Evolutionary conservation across 1,284 basidiomycete species (phyloP), one percentile per base, ranked within the genome.

Genomic region (Nidula niveotomentosa): DNA sequence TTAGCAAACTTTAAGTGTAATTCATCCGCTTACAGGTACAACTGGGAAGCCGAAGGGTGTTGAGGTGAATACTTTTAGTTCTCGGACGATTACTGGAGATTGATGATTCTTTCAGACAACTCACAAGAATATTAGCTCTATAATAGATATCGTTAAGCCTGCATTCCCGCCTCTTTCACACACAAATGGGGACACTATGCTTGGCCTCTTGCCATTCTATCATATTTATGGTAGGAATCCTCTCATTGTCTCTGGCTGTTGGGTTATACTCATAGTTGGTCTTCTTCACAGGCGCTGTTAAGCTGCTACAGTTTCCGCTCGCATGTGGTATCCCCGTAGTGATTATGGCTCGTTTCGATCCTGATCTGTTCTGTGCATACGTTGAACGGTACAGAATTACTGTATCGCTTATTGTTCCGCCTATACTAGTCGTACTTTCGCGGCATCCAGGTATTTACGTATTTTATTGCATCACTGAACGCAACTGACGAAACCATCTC

Each of bases 261-360:
- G 15, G 4, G 37, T 30, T 37, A 36, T 34, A 17, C 7, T 47
- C 3, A 50, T 45, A 17, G 34, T 18, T 48, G 18, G 49, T 54
- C 34, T 44, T 37, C 39, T 33, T 52, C 58, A 41, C 52, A 81
- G 84, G 76, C 54, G 78, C 77, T 2, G 72, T 83, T 51, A 83
- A 83, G 52, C 69, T 87, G 2, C 60, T 94, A 0, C 78, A 86
- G 48, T 82, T 85, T 56, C 84, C 89, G 0, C 68, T 93, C 52
- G 71, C 76, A 2, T 64, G 71, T 6, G 88, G 88, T 1, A 69
- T 80, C 0, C 81, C 88, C 0, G 75, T 87, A 2, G 80, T 93
- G 37, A 69, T 96, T 49, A 80, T 91, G 65, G 76, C 84, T 0
- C 82, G 82, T 13, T 96, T 94, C 67, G 88, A 94, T 57, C 84